Conservation (phyloP, 805 yeast genomes). For the Metschnikowia drakensbergensis region DNA sequence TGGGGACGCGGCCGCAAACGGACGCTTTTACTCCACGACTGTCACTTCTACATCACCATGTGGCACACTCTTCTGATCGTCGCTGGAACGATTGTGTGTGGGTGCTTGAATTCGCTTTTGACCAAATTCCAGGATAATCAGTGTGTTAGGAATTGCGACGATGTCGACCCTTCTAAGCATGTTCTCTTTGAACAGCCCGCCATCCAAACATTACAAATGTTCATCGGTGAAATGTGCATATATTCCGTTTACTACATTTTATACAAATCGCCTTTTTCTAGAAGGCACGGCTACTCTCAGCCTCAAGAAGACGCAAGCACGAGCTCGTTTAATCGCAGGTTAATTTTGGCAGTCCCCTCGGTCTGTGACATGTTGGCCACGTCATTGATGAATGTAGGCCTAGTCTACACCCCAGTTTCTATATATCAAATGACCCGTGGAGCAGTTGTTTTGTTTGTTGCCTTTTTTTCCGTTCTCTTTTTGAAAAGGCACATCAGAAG, state of each 20-base stretch:
- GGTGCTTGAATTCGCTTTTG: constrained; percentile 68
- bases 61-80: constrained; percentile 19
- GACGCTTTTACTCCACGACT: not conserved
- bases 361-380: constrained; percentile 70
- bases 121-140: constrained; percentile 76
- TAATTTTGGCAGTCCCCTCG: constrained; percentile 53
- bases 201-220: constrained; percentile 77
- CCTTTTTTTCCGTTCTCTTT: constrained; percentile 61
- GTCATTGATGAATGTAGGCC: constrained; percentile 71
- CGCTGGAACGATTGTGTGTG: constrained; percentile 59
- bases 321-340: constrained; percentile 10
- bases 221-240: constrained; percentile 62
- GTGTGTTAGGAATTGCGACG: constrained; percentile 55
- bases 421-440: constrained; percentile 87
- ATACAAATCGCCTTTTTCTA: constrained; percentile 19
- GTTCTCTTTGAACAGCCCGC: constrained; percentile 71
- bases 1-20: constrained; percentile 4
- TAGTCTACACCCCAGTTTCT: constrained; percentile 71
- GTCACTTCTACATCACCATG: constrained; percentile 6
- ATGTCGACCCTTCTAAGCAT: constrained; percentile 40
- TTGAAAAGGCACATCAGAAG: constrained; percentile 52
- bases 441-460: constrained; percentile 70
- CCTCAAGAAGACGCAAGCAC: constrained; percentile 8
- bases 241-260: constrained; percentile 38
- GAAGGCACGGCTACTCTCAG: constrained; percentile 10